phyloP scores from a whole-genome alignment of 306 rosid species.

The Pterocarpus santalinus region DNA sequence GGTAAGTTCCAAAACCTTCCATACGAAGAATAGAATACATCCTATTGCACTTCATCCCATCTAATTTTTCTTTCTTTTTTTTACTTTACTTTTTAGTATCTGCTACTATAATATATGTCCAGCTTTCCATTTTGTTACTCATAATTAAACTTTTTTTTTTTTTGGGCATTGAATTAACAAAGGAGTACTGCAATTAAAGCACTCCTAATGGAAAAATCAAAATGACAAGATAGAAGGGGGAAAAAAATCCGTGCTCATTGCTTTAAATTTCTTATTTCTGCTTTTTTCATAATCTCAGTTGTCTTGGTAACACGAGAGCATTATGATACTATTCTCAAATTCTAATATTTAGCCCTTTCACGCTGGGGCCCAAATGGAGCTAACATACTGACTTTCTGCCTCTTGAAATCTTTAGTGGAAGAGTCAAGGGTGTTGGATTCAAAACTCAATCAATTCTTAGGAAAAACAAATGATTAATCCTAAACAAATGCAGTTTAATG shows the following conservation, averaged over 20 bases:
- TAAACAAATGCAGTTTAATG: constrained; percentile 32
- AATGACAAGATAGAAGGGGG: not conserved
- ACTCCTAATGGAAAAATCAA: constrained; percentile 22
- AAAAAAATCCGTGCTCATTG: not conserved
- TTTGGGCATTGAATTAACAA: not conserved
- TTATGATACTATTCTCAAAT: constrained; percentile 46
- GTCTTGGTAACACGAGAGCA: constrained; percentile 38
- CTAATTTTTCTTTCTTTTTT: not conserved
- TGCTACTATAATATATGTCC: not conserved
- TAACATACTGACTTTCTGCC: constrained; percentile 52
- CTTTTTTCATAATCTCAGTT: not conserved
- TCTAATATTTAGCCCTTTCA: constrained; percentile 43
- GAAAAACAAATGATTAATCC: constrained; percentile 47
- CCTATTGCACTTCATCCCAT: constrained; percentile 28
- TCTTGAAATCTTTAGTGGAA: constrained; percentile 68
- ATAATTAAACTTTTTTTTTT: not conserved
- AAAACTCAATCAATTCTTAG: constrained; percentile 59
- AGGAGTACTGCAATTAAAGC: not conserved
- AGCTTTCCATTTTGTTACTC: constrained; percentile 20
- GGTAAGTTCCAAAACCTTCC: constrained; percentile 49
- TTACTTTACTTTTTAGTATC: not conserved
- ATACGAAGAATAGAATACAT: constrained; percentile 10
- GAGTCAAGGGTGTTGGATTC: constrained; percentile 75
- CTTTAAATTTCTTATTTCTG: not conserved
- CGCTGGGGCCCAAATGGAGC: constrained; percentile 62